Percentiles rank a stretch among this genome's conserved stretches.
Conservation (phyloP, 345 rosid genomes). For the Eucalyptus regnans region DNA sequence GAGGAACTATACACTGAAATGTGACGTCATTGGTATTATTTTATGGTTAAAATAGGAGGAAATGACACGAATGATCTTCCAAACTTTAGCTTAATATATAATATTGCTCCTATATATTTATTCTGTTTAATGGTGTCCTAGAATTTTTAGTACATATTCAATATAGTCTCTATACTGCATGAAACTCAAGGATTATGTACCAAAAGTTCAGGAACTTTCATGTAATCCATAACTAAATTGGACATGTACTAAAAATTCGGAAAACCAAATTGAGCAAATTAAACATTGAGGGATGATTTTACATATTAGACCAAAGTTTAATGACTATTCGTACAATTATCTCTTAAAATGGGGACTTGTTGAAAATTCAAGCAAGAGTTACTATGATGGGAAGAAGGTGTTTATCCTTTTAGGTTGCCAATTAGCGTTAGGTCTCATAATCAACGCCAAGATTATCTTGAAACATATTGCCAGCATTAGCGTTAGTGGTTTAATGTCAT, state of each 20-base stretch:
- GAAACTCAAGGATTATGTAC: too few relatives aligned
- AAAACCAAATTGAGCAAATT: fast-evolving
- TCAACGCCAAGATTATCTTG: not conserved
- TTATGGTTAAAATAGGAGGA: not conserved
- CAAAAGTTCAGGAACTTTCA: too few relatives aligned
- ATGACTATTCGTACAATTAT: not conserved
- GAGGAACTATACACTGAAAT: not conserved
- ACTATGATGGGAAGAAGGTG: not conserved
- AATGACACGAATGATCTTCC: fast-evolving
- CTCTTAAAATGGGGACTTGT: not conserved
- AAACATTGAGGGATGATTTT: not conserved
- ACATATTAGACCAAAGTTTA: fast-evolving
- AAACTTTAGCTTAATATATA: not conserved
- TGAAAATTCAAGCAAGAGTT: not conserved
- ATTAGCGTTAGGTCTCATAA: not conserved
- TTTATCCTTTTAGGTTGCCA: not conserved
- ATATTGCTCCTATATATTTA: not conserved
- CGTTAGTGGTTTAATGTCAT: not conserved
- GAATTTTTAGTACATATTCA: not conserved
- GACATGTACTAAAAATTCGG: fast-evolving
- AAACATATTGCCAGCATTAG: not conserved
- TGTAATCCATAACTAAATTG: not conserved
- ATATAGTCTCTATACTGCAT: not conserved
- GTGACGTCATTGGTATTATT: not conserved
- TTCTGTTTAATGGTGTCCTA: fast-evolving